A percentile compares a stretch with the other conserved stretches of the same genome.
phyloP scores from a whole-genome alignment of 257 asterid species.

The Gentiana straminea region DNA sequence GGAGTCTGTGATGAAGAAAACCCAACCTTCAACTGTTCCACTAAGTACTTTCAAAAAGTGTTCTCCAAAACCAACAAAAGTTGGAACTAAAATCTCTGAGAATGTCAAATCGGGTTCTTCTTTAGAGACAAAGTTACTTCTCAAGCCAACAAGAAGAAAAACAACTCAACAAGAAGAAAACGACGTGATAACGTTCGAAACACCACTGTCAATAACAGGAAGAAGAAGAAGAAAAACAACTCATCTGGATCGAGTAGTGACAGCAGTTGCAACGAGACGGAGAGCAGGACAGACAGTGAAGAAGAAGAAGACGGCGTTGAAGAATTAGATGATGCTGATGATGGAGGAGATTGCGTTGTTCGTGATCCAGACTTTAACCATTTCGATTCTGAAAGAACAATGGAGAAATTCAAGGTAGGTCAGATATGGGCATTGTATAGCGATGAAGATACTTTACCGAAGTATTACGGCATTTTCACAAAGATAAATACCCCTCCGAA shows the following conservation, averaged over 20 bases:
- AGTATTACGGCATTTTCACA: slow-evolving; percentile 25
- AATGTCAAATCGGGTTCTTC: slow-evolving; percentile 4
- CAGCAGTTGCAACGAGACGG: slow-evolving; percentile 9
- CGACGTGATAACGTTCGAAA: neutral
- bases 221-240: slow-evolving; percentile 11
- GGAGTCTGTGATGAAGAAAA: slow-evolving; percentile 5
- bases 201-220: neutral
- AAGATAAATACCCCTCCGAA: slow-evolving; percentile 16
- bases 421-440: slow-evolving; percentile 38
- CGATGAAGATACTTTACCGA: slow-evolving; percentile 30
- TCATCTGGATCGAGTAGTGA: slow-evolving; percentile 16
- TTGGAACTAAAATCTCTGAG: neutral
- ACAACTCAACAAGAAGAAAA: neutral
- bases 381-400: slow-evolving; percentile 23
- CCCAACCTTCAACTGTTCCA: slow-evolving; percentile 1
- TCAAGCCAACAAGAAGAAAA: neutral
- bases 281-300: slow-evolving; percentile 11
- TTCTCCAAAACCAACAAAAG: neutral
- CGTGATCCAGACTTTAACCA: slow-evolving; percentile 24
- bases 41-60: slow-evolving; percentile 5
- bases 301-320: neutral
- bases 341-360: slow-evolving; percentile 5
- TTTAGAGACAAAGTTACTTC: slow-evolving; percentile 1
- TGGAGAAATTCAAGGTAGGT: slow-evolving; percentile 20
- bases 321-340: too few species aligned